Percentiles rank a stretch among this genome's conserved stretches.
Evolutionary conservation across 441 rosid genomes (phyloP).

Genomic region (Croton setiger): DNA sequence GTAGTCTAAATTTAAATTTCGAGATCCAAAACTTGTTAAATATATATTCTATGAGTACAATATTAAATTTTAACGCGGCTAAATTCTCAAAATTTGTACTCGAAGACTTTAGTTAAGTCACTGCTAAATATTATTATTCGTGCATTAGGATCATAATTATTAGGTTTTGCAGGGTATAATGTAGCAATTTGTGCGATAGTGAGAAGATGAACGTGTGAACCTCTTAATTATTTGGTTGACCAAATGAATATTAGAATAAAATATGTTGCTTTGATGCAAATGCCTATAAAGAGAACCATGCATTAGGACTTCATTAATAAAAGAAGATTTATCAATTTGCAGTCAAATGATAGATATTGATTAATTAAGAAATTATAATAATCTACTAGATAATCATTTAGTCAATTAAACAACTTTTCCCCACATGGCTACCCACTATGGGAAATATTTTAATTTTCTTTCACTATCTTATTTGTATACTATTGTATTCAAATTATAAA

Average conservation of each 20-base stretch:
- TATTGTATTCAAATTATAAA: too few species aligned
- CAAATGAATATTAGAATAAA: background rate
- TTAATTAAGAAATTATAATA: background rate
- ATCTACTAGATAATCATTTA: background rate
- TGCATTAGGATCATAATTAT: background rate
- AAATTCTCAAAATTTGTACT: too few species aligned
- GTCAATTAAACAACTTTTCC: background rate
- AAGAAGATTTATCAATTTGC: background rate
- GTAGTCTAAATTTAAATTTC: too few species aligned
- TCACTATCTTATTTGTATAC: too few species aligned
- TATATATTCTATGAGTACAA: too few species aligned
- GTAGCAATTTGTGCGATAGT: slow-evolving; percentile 6
- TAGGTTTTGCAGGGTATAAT: background rate
- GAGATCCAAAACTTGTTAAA: too few species aligned
- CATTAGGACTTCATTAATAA: background rate
- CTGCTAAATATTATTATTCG: background rate
- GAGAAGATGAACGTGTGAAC: slow-evolving; percentile 9
- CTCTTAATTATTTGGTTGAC: slow-evolving; percentile 18
- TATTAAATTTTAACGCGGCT: too few species aligned
- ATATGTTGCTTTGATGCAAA: background rate
- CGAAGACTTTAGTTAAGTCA: too few species aligned
- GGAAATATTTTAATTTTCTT: too few species aligned
- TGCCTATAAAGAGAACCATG: background rate
- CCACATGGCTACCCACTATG: slow-evolving; percentile 16
- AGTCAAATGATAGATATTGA: background rate